Percentiles rank a stretch among this genome's conserved stretches.
phyloP scores from a whole-genome alignment of 2,329 filamentous ascomycete genomes.

The Ophiostoma fasciatum region DNA sequence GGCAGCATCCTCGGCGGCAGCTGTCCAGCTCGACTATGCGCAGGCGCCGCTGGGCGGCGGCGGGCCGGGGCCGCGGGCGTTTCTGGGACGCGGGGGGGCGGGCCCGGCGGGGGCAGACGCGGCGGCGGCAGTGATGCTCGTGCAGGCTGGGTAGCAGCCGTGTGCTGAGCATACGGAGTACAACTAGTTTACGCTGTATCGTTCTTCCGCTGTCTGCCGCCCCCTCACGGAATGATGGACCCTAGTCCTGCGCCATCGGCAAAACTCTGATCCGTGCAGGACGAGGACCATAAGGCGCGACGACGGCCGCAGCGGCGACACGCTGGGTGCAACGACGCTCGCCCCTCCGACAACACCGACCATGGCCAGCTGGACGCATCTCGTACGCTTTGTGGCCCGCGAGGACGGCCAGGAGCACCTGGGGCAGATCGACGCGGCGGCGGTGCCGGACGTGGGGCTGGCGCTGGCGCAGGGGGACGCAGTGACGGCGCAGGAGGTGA shows the following conservation, averaged over 20 bases:
- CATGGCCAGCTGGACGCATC: conserved; percentile 20
- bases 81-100: conserved; percentile 7
- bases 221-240: too few species aligned
- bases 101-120: conserved; percentile 3
- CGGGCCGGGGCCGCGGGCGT: conserved; percentile 7
- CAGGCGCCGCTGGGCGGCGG: conserved; percentile 7
- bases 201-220: too few species aligned
- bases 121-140: too few species aligned
- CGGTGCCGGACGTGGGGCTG: conserved; percentile 21
- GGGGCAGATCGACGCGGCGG: conserved; percentile 21
- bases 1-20: neutral
- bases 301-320: too few species aligned
- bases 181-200: too few species aligned
- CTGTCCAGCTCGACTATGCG: conserved; percentile 1
- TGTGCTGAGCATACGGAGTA: too few species aligned
- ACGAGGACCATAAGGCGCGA: too few species aligned
- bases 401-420: conserved; percentile 26
- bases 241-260: too few species aligned
- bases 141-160: too few species aligned
- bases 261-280: too few species aligned
- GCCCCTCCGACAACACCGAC: too few species aligned
- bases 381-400: conserved; percentile 25
- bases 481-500: conserved; percentile 19
- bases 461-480: conserved; percentile 18
- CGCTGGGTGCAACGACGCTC: too few species aligned